Conservation (phyloP, 2,329 filamentous ascomycete genomes). For the Xylaria sp. region DNA sequence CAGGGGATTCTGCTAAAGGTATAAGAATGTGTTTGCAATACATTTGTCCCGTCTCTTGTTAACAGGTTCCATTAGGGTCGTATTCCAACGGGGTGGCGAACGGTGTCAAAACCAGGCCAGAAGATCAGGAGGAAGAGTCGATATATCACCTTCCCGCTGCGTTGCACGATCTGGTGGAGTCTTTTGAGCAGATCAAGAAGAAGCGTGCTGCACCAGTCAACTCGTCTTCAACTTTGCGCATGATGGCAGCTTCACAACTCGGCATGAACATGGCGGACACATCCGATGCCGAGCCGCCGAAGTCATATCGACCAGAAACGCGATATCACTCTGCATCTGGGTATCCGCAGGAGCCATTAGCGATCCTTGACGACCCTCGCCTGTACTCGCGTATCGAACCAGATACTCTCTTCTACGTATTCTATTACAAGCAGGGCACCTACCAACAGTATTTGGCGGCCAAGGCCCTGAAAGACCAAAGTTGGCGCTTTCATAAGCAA, state of each 20-base stretch:
- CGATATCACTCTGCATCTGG: conserved; percentile 80
- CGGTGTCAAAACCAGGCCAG: conserved; percentile 57
- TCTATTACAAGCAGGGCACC: conserved; percentile 97
- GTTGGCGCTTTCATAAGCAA: conserved; percentile 99
- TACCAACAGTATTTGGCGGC: conserved; percentile 96
- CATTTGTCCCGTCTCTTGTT: conserved; percentile 21
- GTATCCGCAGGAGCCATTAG: conserved; percentile 91
- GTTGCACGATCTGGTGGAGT: conserved; percentile 88
- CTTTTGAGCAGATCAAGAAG: conserved; percentile 86
- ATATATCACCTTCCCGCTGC: conserved; percentile 93
- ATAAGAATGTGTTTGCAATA: conserved; percentile 34
- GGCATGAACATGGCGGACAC: conserved; percentile 73
- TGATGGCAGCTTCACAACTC: conserved; percentile 79
- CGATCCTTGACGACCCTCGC: conserved; percentile 89
- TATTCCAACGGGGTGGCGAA: conserved; percentile 64
- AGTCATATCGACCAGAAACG: conserved; percentile 84
- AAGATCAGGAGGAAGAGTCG: conserved; percentile 68
- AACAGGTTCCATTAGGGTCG: conserved; percentile 46
- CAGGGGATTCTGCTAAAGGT: conserved; percentile 59
- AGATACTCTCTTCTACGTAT: conserved; percentile 97
- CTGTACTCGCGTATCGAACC: conserved; percentile 91
- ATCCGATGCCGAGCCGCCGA: conserved; percentile 81
- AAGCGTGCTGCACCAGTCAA: conserved; percentile 70
- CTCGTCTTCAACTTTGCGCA: conserved; percentile 74
- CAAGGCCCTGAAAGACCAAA: conserved; percentile 97